Percentiles rank a stretch among this genome's conserved stretches.
Conservation (phyloP, 768 basidiomycete species). For the Kwoniella botswanensis region DNA sequence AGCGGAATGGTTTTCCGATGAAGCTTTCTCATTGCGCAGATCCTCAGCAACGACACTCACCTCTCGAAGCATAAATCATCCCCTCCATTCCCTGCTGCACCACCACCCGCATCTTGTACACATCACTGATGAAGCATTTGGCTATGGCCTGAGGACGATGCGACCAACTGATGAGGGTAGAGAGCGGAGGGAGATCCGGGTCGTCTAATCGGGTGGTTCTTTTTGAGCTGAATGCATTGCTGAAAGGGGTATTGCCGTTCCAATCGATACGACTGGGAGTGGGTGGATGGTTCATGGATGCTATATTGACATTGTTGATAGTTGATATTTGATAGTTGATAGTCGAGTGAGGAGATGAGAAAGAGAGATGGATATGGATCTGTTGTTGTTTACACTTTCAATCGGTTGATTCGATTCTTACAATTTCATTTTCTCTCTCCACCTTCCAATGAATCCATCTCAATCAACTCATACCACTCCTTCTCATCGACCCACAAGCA, state of each 20-base stretch:
- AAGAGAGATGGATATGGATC: background rate
- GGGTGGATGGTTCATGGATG: background rate
- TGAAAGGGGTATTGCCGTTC: background rate
- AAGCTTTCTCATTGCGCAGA: too few species aligned
- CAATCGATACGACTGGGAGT: background rate
- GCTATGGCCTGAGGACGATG: constrained; percentile 46
- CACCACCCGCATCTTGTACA: constrained; percentile 35
- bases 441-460: background rate
- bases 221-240: background rate
- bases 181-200: constrained; percentile 26
- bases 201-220: background rate
- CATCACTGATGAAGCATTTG: constrained; percentile 45
- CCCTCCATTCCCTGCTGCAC: constrained; percentile 10
- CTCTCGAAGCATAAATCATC: constrained; percentile 21
- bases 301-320: constrained; percentile 12
- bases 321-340: background rate
- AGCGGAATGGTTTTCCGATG: too few species aligned
- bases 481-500: background rate
- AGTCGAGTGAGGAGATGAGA: background rate
- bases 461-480: background rate
- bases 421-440: background rate
- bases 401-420: constrained; percentile 6
- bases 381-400: constrained; percentile 3
- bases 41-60: constrained; percentile 22
- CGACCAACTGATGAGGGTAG: constrained; percentile 37